A percentile compares a stretch with the other conserved stretches of the same genome.
Conservation (phyloP, 805 yeast species). For the Ogataea zsoltii region DNA sequence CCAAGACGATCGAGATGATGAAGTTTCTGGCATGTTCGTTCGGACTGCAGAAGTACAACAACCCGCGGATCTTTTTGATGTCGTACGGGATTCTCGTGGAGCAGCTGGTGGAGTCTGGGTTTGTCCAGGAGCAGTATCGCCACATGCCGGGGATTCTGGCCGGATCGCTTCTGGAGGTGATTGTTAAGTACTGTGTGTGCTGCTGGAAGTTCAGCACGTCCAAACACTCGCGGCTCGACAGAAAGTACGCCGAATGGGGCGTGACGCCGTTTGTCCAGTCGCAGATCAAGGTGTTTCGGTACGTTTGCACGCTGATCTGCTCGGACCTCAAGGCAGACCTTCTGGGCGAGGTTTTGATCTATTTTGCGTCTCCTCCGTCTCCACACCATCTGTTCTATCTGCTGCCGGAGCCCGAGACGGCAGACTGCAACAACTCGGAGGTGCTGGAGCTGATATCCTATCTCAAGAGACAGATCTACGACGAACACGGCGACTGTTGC, state of each 20-base stretch:
- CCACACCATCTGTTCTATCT: slow-evolving; percentile 24
- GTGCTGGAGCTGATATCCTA: slow-evolving; percentile 20
- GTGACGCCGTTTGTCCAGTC: slow-evolving; percentile 26
- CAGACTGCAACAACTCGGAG: slow-evolving; percentile 12
- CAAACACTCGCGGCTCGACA: slow-evolving; percentile 21
- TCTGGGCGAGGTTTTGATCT: slow-evolving; percentile 26
- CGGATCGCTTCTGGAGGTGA: slow-evolving; percentile 39
- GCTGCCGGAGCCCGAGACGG: slow-evolving; percentile 17
- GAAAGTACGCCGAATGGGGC: slow-evolving; percentile 36
- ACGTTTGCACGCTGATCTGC: slow-evolving; percentile 13
- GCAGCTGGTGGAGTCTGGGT: slow-evolving; percentile 40
- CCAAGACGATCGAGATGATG: slow-evolving; percentile 32
- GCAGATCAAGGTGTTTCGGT: slow-evolving; percentile 24
- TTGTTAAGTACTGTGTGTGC: slow-evolving; percentile 45
- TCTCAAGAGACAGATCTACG: slow-evolving; percentile 19
- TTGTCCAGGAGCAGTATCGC: slow-evolving; percentile 34
- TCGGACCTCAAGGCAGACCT: slow-evolving; percentile 24
- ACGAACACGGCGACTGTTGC: slow-evolving; percentile 26
- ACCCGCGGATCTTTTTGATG: slow-evolving; percentile 39
- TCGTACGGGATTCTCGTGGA: slow-evolving; percentile 42
- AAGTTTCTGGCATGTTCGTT: slow-evolving; percentile 37
- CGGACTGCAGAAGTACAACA: slow-evolving; percentile 31
- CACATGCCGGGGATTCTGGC: slow-evolving; percentile 26
- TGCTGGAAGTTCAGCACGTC: slow-evolving; percentile 41
- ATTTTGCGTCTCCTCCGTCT: slow-evolving; percentile 26